phyloP scores from a whole-genome alignment of 169 alveolate species.

The Eimeria mitis region DNA sequence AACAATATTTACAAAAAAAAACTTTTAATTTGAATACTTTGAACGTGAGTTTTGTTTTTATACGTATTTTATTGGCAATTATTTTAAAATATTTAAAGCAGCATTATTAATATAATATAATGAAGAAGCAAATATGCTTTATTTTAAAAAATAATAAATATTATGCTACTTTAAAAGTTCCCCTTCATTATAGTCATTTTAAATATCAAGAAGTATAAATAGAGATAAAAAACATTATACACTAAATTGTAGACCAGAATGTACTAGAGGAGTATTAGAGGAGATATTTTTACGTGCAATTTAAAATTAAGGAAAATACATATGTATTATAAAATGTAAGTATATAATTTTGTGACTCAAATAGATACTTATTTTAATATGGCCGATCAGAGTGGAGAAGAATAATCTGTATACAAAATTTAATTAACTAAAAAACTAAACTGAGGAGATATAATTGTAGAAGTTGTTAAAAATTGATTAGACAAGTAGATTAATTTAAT shows the following conservation, averaged over 20 bases:
- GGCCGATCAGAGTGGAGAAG: constrained; percentile 6
- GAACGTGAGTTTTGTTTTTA: constrained; percentile 76
- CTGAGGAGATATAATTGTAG: constrained; percentile 15
- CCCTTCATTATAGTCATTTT: constrained; percentile 7
- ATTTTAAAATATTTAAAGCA: too few relatives aligned
- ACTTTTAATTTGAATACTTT: constrained; percentile 69
- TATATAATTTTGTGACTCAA: constrained; percentile 14
- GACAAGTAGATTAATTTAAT: constrained; percentile 48
- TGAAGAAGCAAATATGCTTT: neutral
- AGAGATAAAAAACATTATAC: constrained; percentile 31
- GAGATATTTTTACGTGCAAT: neutral
- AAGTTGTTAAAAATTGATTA: constrained; percentile 6
- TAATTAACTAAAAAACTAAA: constrained; percentile 4
- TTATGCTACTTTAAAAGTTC: constrained; percentile 31
- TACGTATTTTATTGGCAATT: too few relatives aligned
- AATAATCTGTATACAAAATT: constrained; percentile 20
- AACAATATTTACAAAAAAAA: constrained; percentile 80
- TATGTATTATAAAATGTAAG: constrained; percentile 9
- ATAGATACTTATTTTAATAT: constrained; percentile 13
- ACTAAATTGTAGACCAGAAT: neutral
- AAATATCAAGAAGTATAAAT: constrained; percentile 46
- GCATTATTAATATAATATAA: constrained; percentile 69
- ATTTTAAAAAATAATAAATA: constrained; percentile 18
- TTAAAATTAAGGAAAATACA: neutral
- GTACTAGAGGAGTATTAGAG: too few relatives aligned